These are phyloP conservation scores for Fusarium siculi DNA, from an alignment of 2,329 filamentous ascomycete species.

Conservation along the genomic window DNA sequence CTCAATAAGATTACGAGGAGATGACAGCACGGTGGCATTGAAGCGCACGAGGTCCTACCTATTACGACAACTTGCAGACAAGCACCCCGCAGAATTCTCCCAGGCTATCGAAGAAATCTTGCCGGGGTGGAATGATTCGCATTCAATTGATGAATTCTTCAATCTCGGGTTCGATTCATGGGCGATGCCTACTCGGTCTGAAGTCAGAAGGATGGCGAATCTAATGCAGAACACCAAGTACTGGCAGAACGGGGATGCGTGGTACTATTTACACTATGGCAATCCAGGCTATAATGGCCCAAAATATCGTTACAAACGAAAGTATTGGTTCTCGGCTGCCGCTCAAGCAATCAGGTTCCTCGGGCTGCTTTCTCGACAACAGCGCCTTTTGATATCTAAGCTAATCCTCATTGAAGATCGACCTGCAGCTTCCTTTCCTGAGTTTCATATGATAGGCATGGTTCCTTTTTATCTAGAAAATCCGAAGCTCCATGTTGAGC, in stretches of 20 bases:
- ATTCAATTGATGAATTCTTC: neutral
- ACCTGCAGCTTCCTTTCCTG: fast-evolving
- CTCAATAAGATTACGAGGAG: neutral
- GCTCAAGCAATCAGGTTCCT: neutral
- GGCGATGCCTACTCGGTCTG: fast-evolving
- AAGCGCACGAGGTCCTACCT: fast-evolving
- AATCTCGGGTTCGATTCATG: fast-evolving
- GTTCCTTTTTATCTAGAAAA: fast-evolving
- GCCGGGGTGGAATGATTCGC: fast-evolving
- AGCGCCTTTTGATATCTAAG: fast-evolving
- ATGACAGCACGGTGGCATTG: neutral
- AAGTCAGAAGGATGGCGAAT: neutral
- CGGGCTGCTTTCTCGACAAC: fast-evolving
- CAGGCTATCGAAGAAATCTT: fast-evolving
- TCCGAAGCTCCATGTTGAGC: neutral
- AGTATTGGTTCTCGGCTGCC: neutral
- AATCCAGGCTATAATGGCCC: fast-evolving
- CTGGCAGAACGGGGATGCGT: fast-evolving
- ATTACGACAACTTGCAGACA: neutral
- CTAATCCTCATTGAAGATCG: fast-evolving
- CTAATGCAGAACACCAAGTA: fast-evolving
- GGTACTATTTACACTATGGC: fast-evolving
- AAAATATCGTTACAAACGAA: neutral
- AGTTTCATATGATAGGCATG: neutral
- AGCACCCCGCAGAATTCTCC: neutral